phyloP scores from a whole-genome alignment of 2,329 filamentous ascomycete genomes.

The Trichoderma simmonsii region DNA sequence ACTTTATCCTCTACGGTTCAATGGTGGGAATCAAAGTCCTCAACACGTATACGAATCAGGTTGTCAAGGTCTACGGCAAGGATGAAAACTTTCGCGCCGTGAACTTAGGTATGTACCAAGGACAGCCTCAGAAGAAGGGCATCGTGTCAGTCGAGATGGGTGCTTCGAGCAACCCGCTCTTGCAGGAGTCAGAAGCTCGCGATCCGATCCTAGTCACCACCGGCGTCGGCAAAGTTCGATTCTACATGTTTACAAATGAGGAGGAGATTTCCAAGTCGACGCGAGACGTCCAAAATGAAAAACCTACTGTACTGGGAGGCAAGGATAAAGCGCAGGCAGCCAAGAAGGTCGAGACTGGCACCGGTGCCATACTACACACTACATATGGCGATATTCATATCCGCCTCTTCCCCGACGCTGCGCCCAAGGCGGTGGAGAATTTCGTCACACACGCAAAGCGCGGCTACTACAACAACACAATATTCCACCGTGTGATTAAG shows the following conservation, averaged over 20 bases:
- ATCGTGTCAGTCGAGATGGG: conserved; percentile 96
- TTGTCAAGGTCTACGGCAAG: conserved; percentile 84
- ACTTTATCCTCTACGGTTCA: conserved; percentile 93
- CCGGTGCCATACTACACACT: conserved; percentile 82
- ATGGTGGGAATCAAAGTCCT: conserved; percentile 91
- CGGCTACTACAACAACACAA: conserved; percentile 95
- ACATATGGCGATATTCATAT: conserved; percentile 92
- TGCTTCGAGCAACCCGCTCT: conserved; percentile 85
- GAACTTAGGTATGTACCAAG: conserved; percentile 86
- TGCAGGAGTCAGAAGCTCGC: conserved; percentile 85
- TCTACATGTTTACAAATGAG: conserved; percentile 98
- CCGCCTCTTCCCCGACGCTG: conserved; percentile 86
- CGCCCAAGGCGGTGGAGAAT: conserved; percentile 94
- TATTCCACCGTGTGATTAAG: conserved; percentile 94
- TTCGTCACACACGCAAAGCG: conserved; percentile 88
- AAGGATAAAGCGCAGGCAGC: conserved; percentile 47
- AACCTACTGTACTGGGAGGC: conserved; percentile 64
- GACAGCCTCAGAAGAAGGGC: conserved; percentile 89
- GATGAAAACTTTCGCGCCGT: conserved; percentile 85
- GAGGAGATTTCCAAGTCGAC: conserved; percentile 76
- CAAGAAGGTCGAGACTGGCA: conserved; percentile 70
- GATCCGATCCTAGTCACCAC: conserved; percentile 88
- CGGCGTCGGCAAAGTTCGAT: conserved; percentile 81
- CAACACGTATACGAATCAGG: conserved; percentile 90
- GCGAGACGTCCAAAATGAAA: conserved; percentile 93